phyloP scores from a whole-genome alignment of 2,329 filamentous ascomycete genomes.

The Raffaelea deltoideospora region DNA sequence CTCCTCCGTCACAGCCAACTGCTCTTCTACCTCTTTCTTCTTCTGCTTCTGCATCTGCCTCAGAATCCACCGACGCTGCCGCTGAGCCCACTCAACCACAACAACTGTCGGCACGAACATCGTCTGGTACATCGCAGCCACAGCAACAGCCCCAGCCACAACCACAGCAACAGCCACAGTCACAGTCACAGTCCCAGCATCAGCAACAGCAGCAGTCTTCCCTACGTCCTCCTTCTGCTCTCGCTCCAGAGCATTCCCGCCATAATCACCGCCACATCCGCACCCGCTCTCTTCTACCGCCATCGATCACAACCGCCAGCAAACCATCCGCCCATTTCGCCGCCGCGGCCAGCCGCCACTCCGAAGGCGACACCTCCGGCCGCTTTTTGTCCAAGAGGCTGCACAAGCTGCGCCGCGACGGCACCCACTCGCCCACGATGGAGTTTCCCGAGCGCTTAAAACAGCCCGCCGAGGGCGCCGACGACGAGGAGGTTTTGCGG shows the following conservation, averaged over 20 bases:
- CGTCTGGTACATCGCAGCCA: too few relatives aligned
- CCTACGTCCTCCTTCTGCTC: too few relatives aligned
- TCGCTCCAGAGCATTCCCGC: too few relatives aligned
- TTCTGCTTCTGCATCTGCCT: too few relatives aligned
- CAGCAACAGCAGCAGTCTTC: neutral
- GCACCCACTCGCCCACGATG: conserved; percentile 19
- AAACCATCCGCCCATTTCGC: too few relatives aligned
- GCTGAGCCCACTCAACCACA: neutral
- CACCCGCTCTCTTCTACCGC: too few relatives aligned
- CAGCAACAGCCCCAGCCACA: neutral
- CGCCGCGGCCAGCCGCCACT: neutral
- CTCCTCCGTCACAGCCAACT: too few relatives aligned
- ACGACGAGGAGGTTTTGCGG: conserved; percentile 32
- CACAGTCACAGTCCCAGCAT: neutral
- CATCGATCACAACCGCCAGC: too few relatives aligned
- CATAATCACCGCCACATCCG: too few relatives aligned
- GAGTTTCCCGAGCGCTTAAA: conserved; percentile 39
- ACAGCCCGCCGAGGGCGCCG: conserved; percentile 30
- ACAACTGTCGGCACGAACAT: neutral
- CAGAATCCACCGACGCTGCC: too few relatives aligned
- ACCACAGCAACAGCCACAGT: neutral
- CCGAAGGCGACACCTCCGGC: neutral
- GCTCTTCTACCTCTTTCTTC: too few relatives aligned
- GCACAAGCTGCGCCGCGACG: conserved; percentile 16
- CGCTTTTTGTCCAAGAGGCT: neutral